A percentile compares a stretch with the other conserved stretches of the same genome.
Evolutionary conservation across 805 yeast genomes (phyloP).

Genomic region (Candida fluviatilis): DNA sequence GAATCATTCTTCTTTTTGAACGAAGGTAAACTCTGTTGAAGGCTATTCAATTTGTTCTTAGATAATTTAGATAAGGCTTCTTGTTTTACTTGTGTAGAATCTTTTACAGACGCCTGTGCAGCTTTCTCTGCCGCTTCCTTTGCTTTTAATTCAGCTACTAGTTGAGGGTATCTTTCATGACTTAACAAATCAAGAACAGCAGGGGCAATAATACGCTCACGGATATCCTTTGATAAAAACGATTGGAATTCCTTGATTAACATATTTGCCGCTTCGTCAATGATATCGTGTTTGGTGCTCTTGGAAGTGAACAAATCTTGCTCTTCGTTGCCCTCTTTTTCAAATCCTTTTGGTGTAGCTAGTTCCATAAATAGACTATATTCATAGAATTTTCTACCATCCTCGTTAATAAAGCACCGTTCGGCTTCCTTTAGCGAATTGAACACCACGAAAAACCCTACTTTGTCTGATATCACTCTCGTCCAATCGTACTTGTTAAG

Average conservation of each 20-base stretch:
- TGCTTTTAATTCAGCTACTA: slow-evolving; percentile 31
- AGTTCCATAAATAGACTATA: slow-evolving; percentile 56
- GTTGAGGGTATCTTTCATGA: slow-evolving; percentile 54
- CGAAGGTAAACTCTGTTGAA: slow-evolving; percentile 23
- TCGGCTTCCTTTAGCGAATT: slow-evolving; percentile 55
- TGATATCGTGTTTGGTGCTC: slow-evolving; percentile 25
- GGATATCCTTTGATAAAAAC: slow-evolving; percentile 64
- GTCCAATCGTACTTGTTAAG: slow-evolving; percentile 63
- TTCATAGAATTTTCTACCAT: slow-evolving; percentile 48
- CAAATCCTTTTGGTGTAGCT: slow-evolving; percentile 44
- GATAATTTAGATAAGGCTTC: slow-evolving; percentile 24
- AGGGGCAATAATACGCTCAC: slow-evolving; percentile 71
- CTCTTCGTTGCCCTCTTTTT: slow-evolving; percentile 12
- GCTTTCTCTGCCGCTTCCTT: slow-evolving; percentile 17
- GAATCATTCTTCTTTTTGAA: slow-evolving; percentile 27
- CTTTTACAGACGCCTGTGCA: slow-evolving; percentile 9
- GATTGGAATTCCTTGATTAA: slow-evolving; percentile 61
- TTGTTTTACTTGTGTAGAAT: slow-evolving; percentile 17
- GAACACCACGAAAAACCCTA: slow-evolving; percentile 73
- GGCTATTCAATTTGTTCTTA: slow-evolving; percentile 13
- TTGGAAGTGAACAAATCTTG: slow-evolving; percentile 3
- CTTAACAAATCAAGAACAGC: slow-evolving; percentile 57
- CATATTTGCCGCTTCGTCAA: slow-evolving; percentile 55
- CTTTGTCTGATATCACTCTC: slow-evolving; percentile 54
- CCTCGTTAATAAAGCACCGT: slow-evolving; percentile 55